Base-by-base conservation (phyloP, 192 early-diverging fungal species). In the Gonapodya sp. region DNA sequence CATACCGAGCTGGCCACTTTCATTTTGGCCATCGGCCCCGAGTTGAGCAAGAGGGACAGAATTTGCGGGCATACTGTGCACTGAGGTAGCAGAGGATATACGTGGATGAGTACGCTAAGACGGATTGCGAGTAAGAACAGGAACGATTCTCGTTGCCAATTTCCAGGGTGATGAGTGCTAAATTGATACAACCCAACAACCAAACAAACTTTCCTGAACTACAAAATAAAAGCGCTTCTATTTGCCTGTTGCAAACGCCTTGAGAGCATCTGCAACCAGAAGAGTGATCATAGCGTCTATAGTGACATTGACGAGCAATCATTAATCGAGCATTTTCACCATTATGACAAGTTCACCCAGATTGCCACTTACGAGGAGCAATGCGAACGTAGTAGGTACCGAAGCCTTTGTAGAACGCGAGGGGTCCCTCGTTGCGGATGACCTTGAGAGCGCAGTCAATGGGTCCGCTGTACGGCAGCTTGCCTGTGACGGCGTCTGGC, bases 231-330 rank as follows among this genome's bases (percentile, higher is more conserved):
- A 64, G 24, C 46, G 46, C 46, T 64, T 64, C 24, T 64, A 64
- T 24, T 64, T 64, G 8, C 46, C 46, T 16, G 46, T 79, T 34
- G 83, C 86, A n/a, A 80, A 46, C 16, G 84, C 31, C 36, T 80
- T 87, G 35, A 87, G 79, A 8, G 77, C 83, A 36, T 87, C 86
- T 36, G 86, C 86, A 31, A 80, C 73, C 73, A 85, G 80, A 30
- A 85, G 83, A 16, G 84, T 89, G 73, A 89, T 80, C 88, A 89
- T 89, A 32, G 85, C 88, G 81, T 89, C 88, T 16, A 88, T 87
- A 36, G 89, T 24, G 46, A n/a, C n/a, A n/a, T n/a, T n/a, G n/a
- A n/a, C n/a, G n/a, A n/a, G n/a, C n/a, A n/a, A n/a, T n/a, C n/a
- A n/a, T n/a, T n/a, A n/a, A n/a, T n/a, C n/a, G n/a, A n/a, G n/a